These are phyloP conservation scores for Starmerella roubikii DNA, from an alignment of 805 yeast genomes.

Conservation along the genomic window DNA sequence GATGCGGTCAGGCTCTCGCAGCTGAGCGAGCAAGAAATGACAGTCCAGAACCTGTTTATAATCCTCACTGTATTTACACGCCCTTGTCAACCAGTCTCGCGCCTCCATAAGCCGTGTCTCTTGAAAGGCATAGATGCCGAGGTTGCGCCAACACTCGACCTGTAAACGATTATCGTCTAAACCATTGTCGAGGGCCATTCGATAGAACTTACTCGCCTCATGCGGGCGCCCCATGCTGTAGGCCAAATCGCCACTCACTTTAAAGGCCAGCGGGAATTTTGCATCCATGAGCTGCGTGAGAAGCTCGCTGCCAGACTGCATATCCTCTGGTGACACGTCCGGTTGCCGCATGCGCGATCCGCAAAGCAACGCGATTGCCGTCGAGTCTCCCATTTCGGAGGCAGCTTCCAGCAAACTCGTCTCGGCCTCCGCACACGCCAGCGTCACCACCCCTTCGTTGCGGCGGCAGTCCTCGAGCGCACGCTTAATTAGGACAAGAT, in stretches of 20 bases:
- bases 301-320: conserved; percentile 46
- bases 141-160: conserved; percentile 56
- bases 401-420: conserved; percentile 65
- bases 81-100: conserved; percentile 43
- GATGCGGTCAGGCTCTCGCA: conserved; percentile 47
- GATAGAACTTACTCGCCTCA: conserved; percentile 50
- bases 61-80: conserved; percentile 45
- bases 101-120: conserved; percentile 40
- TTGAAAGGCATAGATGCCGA: conserved; percentile 46
- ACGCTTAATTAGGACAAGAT: conserved; percentile 54
- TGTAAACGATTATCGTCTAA: conserved; percentile 38
- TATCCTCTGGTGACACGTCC: conserved; percentile 38
- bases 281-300: conserved; percentile 42
- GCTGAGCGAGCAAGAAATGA: conserved; percentile 65
- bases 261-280: conserved; percentile 61
- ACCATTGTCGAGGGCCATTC: conserved; percentile 37
- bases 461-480: conserved; percentile 49
- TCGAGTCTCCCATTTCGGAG: conserved; percentile 69
- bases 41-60: conserved; percentile 44
- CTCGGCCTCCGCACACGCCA: conserved; percentile 46
- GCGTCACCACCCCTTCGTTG: conserved; percentile 46
- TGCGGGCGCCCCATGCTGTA: conserved; percentile 31
- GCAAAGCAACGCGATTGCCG: conserved; percentile 64
- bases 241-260: conserved; percentile 67
- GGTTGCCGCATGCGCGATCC: conserved; percentile 43